Percentiles rank a stretch among this genome's conserved stretches.
Evolutionary conservation across 305 asterid genomes (phyloP).

Genomic region (Withania somnifera): DNA sequence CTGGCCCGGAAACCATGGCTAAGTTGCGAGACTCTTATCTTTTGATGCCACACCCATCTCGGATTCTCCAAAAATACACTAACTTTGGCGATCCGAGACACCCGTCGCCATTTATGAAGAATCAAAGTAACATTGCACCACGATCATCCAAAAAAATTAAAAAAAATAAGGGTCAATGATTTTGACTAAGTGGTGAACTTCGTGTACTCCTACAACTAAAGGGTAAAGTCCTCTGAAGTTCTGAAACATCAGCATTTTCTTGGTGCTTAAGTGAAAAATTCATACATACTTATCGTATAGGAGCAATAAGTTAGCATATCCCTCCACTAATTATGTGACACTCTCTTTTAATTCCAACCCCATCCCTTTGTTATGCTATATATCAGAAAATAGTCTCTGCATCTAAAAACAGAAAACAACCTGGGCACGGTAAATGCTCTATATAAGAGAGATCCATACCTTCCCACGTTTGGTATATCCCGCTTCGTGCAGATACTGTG

Average conservation of each 20-base stretch:
- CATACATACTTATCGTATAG: background rate
- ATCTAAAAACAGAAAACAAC: background rate
- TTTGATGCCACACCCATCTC: no score
- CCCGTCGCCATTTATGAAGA: no score
- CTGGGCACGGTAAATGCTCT: background rate
- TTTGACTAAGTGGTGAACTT: background rate
- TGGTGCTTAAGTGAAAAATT: background rate
- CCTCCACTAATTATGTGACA: background rate
- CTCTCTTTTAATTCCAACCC: background rate
- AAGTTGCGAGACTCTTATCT: no score
- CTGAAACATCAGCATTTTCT: background rate
- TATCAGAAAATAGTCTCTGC: background rate
- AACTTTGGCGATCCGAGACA: no score
- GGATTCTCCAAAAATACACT: no score
- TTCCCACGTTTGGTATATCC: slow-evolving; percentile 77
- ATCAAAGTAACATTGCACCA: no score
- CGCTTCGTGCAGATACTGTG: slow-evolving; percentile 94
- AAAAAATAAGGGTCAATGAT: no score
- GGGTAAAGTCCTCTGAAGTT: background rate
- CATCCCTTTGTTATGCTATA: background rate
- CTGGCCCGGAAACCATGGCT: no score
- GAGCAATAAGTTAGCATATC: background rate
- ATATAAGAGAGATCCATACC: slow-evolving; percentile 22
- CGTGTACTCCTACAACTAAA: background rate
- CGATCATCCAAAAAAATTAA: no score